Conservation (phyloP, 2,329 filamentous ascomycete genomes). For the Mycosphaerella sp. region DNA sequence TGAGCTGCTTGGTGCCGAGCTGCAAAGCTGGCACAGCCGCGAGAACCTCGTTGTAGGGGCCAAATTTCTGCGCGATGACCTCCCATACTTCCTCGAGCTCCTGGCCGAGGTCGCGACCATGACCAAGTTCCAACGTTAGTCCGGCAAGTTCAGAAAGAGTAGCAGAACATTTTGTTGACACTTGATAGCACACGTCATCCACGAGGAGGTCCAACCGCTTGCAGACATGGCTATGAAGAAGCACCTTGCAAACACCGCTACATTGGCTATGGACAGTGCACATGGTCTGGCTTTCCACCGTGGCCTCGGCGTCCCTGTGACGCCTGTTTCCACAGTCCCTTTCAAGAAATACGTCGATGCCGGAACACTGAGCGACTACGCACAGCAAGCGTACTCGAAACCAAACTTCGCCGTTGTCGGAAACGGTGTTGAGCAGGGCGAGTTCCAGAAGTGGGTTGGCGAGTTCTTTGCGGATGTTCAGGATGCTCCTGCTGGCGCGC, state of each 20-base stretch:
- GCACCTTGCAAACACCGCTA: constrained; percentile 55
- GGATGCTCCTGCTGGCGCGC: constrained; percentile 44
- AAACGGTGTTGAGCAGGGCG: constrained; percentile 71
- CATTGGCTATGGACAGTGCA: constrained; percentile 76
- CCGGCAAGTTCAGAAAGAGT: neutral
- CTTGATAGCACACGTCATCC: constrained; percentile 71
- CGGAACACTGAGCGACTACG: constrained; percentile 66
- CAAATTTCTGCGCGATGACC: constrained; percentile 90
- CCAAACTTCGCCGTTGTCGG: constrained; percentile 85
- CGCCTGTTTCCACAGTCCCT: constrained; percentile 64
- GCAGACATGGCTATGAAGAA: constrained; percentile 72
- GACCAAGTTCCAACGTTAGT: constrained; percentile 71
- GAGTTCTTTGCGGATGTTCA: constrained; percentile 80
- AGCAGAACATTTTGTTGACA: constrained; percentile 17
- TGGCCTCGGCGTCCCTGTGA: constrained; percentile 74
- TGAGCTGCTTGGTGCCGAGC: constrained; percentile 88
- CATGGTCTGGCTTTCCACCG: constrained; percentile 87
- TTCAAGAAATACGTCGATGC: constrained; percentile 75
- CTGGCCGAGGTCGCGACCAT: constrained; percentile 83
- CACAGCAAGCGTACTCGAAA: constrained; percentile 75
- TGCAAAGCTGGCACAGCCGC: constrained; percentile 80
- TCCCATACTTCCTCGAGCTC: constrained; percentile 96
- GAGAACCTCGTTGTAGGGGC: constrained; percentile 89
- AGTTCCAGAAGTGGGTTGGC: constrained; percentile 81
- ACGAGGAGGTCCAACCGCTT: constrained; percentile 75